These are phyloP conservation scores for Plenodomus tracheiphilus DNA, from an alignment of 2,329 filamentous ascomycete genomes.

Conservation along the genomic window DNA sequence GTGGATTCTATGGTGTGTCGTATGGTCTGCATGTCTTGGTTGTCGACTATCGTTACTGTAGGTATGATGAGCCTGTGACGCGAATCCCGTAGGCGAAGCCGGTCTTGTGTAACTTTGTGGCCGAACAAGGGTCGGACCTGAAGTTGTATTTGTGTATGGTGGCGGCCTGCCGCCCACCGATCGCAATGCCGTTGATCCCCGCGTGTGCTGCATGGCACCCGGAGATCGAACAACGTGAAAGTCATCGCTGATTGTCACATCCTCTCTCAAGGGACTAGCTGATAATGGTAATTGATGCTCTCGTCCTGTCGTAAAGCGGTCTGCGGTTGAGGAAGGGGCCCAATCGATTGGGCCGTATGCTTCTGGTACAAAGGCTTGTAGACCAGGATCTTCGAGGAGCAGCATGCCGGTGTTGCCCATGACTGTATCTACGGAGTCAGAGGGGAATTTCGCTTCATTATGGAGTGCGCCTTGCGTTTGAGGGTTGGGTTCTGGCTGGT, in stretches of 20 bases:
- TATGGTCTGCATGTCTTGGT: constrained; percentile 7
- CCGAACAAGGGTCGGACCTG: constrained; percentile 16
- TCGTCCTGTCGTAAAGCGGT: constrained; percentile 13
- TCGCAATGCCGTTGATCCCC: constrained; percentile 11
- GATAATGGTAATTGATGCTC: constrained; percentile 14
- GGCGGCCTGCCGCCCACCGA: constrained; percentile 23
- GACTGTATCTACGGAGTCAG: constrained; percentile 40
- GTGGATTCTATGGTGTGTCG: constrained; percentile 7
- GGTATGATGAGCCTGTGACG: constrained; percentile 6
- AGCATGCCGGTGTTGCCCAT: constrained; percentile 55
- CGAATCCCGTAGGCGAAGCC: constrained; percentile 17
- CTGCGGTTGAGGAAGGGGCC: constrained; percentile 12
- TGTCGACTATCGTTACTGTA: not conserved
- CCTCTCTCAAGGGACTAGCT: constrained; percentile 10
- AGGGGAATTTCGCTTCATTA: constrained; percentile 6
- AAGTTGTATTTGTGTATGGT: constrained; percentile 25
- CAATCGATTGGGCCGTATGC: constrained; percentile 40
- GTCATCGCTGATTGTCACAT: constrained; percentile 1
- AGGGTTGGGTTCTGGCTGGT: constrained; percentile 11
- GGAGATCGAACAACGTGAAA: constrained; percentile 19
- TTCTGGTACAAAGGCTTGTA: constrained; percentile 44
- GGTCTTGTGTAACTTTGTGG: constrained; percentile 28
- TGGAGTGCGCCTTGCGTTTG: constrained; percentile 4
- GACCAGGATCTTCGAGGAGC: constrained; percentile 51
- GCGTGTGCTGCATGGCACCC: constrained; percentile 15